Base-by-base conservation (phyloP, 1,284 basidiomycete genomes). In the Malassezia arunalokei region DNA sequence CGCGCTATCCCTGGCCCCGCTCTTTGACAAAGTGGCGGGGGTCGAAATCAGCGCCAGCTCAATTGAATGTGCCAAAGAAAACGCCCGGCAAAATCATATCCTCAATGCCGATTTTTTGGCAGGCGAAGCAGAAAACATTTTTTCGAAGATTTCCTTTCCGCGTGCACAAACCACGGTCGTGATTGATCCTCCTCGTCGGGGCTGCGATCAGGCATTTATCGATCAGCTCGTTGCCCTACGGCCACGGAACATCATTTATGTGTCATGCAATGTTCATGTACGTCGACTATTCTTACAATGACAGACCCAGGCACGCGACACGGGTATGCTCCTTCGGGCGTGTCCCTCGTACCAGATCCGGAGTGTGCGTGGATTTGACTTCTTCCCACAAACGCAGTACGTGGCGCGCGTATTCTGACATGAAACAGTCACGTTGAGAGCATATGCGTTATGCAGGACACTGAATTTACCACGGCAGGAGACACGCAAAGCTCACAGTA, bases 11-110 rank as follows among this genome's bases (percentile, higher is more conserved):
- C 83, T 98, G 41, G 84, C 86, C 1, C 79, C 82, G 0, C 76
- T 82, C 58, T 96, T 96, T 71, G 73, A 78, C 35, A 78, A 77
- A 30, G 82, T 95, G n/a, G 83, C 86, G 0, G 92, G 92, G 0
- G 89, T 96, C 57, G 92, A 96, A 74, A 83, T 76, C 45, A 69
- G 83, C 44, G 68, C 75, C 40, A 81, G 85, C 60, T 83, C 85
- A 5, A 90, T 96, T 74, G 78, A 77, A 40, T 84, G 80, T 35
- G 91, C 91, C 1, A 83, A 81, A 62, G 77, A 77, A 58, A 96
- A 95, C 64, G 87, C 87, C 0, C 72, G 75, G 60, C 79, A 89
- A 42, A 96, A 96, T 75, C 51, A 61, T 33, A 66, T 73, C n/a
- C 55, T 56, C 30, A 74, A 76, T 48, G 73, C 75, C 7, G 67